Conservation (phyloP, 1,139 yeast species). For the Geotrichum carabidarum region DNA sequence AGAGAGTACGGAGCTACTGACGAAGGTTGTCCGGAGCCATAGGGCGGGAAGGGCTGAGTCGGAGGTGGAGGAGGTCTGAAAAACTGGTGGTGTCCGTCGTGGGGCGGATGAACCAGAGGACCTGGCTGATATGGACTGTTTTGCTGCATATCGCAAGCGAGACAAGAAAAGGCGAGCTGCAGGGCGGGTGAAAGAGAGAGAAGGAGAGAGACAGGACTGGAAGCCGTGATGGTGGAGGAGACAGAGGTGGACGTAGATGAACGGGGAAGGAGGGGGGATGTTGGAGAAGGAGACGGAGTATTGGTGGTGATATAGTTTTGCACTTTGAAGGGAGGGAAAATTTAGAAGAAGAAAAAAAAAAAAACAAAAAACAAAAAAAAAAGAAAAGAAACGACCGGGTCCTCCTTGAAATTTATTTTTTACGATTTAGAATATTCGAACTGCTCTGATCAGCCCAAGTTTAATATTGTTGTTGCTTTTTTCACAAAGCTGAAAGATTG, state of each 20-base stretch:
- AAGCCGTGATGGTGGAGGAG: neutral
- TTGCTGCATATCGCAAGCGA: neutral
- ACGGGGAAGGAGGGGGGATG: neutral
- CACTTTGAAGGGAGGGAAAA: too few species aligned
- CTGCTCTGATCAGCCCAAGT: too few species aligned
- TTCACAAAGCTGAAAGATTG: too few species aligned
- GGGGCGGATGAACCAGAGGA: neutral
- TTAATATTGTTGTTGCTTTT: too few species aligned
- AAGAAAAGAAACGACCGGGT: too few species aligned
- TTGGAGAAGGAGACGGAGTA: neutral
- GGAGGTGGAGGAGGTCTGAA: slow-evolving; percentile 13
- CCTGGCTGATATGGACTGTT: neutral
- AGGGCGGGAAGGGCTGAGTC: neutral
- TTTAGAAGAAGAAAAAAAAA: neutral
- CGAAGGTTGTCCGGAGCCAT: neutral
- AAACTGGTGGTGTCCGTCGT: slow-evolving; percentile 1
- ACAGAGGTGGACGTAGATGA: neutral
- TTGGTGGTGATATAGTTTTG: neutral
- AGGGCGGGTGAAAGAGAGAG: neutral
- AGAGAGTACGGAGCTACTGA: neutral
- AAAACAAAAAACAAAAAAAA: neutral
- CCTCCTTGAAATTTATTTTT: too few species aligned
- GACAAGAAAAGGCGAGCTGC: neutral
- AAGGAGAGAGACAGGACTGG: neutral
- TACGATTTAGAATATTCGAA: too few species aligned